These are phyloP conservation scores for Dactylellina parvicollis DNA, from an alignment of 2,329 filamentous ascomycete species.

Conservation along the genomic window DNA sequence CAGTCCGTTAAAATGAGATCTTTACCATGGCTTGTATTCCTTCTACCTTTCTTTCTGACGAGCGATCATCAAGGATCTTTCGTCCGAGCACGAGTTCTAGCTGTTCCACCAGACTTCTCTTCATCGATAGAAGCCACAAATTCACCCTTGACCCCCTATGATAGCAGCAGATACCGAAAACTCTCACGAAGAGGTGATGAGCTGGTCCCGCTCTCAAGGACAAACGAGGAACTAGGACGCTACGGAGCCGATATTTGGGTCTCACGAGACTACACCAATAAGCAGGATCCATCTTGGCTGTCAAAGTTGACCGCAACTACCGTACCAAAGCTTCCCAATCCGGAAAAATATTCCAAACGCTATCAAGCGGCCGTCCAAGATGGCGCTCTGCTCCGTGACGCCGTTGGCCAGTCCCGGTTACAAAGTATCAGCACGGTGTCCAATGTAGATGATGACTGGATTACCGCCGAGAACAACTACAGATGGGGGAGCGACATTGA, in stretches of 20 bases:
- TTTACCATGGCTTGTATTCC: neutral
- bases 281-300: slow-evolving; percentile 1
- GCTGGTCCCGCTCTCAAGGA: neutral
- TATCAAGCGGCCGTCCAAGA: neutral
- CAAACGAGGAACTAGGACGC: neutral
- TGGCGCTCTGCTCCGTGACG: neutral
- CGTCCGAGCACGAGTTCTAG: neutral
- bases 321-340: neutral
- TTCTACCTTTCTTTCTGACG: neutral
- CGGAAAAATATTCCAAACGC: neutral
- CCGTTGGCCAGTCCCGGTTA: neutral
- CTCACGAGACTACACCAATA: neutral
- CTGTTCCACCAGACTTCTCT: neutral
- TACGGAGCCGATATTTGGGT: neutral
- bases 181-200: neutral
- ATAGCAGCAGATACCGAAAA: too few species aligned
- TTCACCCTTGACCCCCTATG: neutral
- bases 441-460: neutral
- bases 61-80: neutral
- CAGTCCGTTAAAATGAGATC: neutral
- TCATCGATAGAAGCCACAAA: neutral
- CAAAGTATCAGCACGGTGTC: neutral
- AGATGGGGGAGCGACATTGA: neutral
- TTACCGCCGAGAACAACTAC: neutral
- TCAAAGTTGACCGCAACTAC: neutral